A percentile compares a stretch with the other conserved stretches of the same genome.
These are phyloP conservation scores for Ottelia alismoides DNA, from an alignment of 106 monocot genomes.

Conservation along the genomic window DNA sequence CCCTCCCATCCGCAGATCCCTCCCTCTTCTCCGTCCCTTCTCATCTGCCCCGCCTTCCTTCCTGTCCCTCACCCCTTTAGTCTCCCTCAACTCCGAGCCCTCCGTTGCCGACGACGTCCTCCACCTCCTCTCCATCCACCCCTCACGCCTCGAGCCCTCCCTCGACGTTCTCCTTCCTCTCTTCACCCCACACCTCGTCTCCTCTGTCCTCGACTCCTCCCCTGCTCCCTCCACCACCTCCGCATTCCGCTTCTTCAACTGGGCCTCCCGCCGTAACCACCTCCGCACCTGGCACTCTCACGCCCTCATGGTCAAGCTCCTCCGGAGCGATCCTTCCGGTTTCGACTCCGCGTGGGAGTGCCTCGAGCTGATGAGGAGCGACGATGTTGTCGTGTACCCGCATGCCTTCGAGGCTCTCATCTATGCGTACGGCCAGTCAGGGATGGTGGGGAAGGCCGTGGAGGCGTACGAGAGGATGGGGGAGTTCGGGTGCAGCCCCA, in stretches of 20 bases:
- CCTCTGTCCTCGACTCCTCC: slow-evolving; percentile 25
- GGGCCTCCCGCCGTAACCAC: slow-evolving; percentile 19
- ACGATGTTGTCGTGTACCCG: slow-evolving; percentile 3
- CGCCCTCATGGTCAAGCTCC: slow-evolving; percentile 30
- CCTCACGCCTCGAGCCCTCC: slow-evolving; percentile 23
- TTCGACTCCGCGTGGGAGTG: slow-evolving; percentile 17
- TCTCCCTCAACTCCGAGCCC: slow-evolving; percentile 15
- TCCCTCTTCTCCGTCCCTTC: no score
- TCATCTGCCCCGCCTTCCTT: no score
- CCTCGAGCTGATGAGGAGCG: slow-evolving; percentile 8
- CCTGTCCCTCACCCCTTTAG: no score
- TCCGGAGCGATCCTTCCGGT: slow-evolving; percentile 11
- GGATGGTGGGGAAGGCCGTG: slow-evolving; percentile 28
- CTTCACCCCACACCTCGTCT: slow-evolving; percentile 30
- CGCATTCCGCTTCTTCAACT: slow-evolving; percentile 54
- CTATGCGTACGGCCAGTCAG: slow-evolving; percentile 26
- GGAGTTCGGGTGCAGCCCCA: slow-evolving; percentile 42
- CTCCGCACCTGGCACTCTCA: slow-evolving; percentile 34
- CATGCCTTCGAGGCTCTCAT: slow-evolving; percentile 37
- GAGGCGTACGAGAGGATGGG: slow-evolving; percentile 50
- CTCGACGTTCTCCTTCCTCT: slow-evolving; percentile 37
- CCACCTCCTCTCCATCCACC: slow-evolving; percentile 41
- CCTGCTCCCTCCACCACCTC: slow-evolving; percentile 7
- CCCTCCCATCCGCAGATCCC: no score
- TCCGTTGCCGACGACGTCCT: slow-evolving; percentile 30